Conservation (phyloP, 176 grass and related monocot species). For the Ensete ventricosum region DNA sequence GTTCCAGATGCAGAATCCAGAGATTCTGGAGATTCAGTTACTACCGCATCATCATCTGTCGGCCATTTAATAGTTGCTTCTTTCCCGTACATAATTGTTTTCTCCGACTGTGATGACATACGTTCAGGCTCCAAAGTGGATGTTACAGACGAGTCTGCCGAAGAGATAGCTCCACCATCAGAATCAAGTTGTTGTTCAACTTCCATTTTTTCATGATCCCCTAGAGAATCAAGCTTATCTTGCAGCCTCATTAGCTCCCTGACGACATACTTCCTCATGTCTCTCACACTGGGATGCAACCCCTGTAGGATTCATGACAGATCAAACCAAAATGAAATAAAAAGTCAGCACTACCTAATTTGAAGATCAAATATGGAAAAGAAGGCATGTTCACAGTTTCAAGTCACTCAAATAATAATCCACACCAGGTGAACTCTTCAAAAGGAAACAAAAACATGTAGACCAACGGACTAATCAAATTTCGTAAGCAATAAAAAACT, state of each 20-base stretch:
- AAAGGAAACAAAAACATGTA: no score
- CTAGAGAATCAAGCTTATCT: constrained; percentile 59
- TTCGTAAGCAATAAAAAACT: no score
- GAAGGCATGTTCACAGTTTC: no score
- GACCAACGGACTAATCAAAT: no score
- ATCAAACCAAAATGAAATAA: neutral
- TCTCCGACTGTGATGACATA: neutral
- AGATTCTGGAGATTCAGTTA: neutral
- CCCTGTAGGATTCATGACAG: constrained; percentile 24
- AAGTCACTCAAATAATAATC: no score
- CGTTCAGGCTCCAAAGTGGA: neutral
- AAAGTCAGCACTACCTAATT: no score
- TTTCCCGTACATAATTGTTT: neutral
- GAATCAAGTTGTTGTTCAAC: constrained; percentile 4
- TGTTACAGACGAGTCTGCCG: neutral
- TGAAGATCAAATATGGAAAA: no score
- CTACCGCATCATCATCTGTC: neutral
- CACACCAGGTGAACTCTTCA: no score
- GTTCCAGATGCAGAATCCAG: neutral
- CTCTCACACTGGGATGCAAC: constrained; percentile 51
- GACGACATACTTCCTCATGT: constrained; percentile 59
- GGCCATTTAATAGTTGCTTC: neutral
- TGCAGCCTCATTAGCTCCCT: constrained; percentile 55
- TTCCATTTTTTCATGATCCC: constrained; percentile 8
- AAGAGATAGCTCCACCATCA: neutral